These are phyloP conservation scores for Phialemonium atrogriseum DNA, from an alignment of 2,329 filamentous ascomycete species.

Conservation along the genomic window DNA sequence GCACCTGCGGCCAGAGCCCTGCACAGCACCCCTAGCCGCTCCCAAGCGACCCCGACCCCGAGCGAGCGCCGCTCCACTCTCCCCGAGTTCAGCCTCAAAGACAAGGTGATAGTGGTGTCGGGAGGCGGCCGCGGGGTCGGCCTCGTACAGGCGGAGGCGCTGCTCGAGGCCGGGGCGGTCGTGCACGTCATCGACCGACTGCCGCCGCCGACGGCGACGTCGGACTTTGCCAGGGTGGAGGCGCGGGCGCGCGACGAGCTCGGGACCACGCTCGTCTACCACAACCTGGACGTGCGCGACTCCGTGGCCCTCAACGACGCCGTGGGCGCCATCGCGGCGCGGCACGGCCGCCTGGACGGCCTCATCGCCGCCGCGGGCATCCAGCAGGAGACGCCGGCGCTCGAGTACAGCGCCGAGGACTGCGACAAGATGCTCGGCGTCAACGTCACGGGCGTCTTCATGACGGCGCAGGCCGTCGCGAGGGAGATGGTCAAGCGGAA, in stretches of 20 bases:
- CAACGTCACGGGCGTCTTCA: constrained; percentile 78
- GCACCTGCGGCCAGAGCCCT: too few relatives aligned
- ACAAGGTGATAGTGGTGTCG: constrained; percentile 68
- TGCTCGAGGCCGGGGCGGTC: constrained; percentile 70
- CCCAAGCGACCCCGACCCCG: not conserved
- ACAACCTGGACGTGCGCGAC: constrained; percentile 72
- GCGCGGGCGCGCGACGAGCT: constrained; percentile 55
- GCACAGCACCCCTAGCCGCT: constrained; percentile 7
- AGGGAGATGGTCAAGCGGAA: constrained; percentile 59
- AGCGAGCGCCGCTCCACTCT: constrained; percentile 26
- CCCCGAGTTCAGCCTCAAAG: constrained; percentile 67
- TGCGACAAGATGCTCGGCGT: constrained; percentile 73
- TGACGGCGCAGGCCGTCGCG: constrained; percentile 85
- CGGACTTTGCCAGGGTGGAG: constrained; percentile 56
- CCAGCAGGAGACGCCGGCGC: constrained; percentile 74
- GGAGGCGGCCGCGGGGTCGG: constrained; percentile 72
- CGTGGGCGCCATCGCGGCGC: constrained; percentile 59
- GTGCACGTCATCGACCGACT: constrained; percentile 61
- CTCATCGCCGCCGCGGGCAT: constrained; percentile 63
- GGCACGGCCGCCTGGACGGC: constrained; percentile 68
- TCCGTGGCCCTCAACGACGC: constrained; percentile 57
- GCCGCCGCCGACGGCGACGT: constrained; percentile 45
- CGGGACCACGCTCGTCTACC: constrained; percentile 63
- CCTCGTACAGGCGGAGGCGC: constrained; percentile 67
- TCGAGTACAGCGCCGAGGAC: constrained; percentile 72